Percentiles rank a stretch among this genome's conserved stretches.
Evolutionary conservation across 805 yeast species (phyloP).

Genomic region (Wickerhamiella hasegawae): DNA sequence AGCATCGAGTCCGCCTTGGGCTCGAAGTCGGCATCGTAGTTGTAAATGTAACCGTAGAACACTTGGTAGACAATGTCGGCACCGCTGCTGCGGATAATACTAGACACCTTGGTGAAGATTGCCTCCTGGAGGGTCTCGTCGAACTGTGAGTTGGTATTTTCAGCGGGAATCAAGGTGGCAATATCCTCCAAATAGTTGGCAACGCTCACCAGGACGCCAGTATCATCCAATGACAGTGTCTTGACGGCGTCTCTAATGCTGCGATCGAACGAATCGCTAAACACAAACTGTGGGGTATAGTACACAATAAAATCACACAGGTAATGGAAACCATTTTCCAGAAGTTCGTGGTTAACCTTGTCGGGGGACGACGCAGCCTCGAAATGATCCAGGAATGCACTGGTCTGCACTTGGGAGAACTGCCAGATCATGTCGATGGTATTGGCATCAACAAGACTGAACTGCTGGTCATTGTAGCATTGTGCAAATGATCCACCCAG

Average conservation of each 20-base stretch:
- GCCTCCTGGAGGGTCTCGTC: conserved; percentile 27
- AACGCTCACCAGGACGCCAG: conserved; percentile 52
- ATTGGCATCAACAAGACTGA: conserved; percentile 28
- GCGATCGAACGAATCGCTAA: conserved; percentile 4
- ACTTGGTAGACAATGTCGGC: conserved; percentile 36
- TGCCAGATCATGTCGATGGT: conserved; percentile 16
- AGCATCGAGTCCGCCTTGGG: conserved; percentile 9
- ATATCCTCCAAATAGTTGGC: conserved; percentile 70
- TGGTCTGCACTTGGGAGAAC: neutral
- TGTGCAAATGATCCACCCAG: conserved; percentile 11
- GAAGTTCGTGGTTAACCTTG: neutral
- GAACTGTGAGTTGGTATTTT: conserved; percentile 39
- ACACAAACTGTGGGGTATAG: conserved; percentile 9
- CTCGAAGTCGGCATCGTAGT: conserved; percentile 33
- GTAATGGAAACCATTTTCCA: conserved; percentile 11
- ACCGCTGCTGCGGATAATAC: conserved; percentile 33
- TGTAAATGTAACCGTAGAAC: conserved; percentile 54
- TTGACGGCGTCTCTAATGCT: conserved; percentile 1
- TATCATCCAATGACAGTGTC: conserved; percentile 42
- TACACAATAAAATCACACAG: conserved; percentile 10
- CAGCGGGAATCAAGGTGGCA: conserved; percentile 37
- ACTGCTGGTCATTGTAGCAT: conserved; percentile 7
- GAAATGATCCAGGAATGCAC: conserved; percentile 27
- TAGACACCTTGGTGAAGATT: conserved; percentile 21
- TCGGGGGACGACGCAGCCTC: conserved; percentile 24